Evolutionary conservation across 140 eudicot species (phyloP).

Genomic region (Cichorium intybus): DNA sequence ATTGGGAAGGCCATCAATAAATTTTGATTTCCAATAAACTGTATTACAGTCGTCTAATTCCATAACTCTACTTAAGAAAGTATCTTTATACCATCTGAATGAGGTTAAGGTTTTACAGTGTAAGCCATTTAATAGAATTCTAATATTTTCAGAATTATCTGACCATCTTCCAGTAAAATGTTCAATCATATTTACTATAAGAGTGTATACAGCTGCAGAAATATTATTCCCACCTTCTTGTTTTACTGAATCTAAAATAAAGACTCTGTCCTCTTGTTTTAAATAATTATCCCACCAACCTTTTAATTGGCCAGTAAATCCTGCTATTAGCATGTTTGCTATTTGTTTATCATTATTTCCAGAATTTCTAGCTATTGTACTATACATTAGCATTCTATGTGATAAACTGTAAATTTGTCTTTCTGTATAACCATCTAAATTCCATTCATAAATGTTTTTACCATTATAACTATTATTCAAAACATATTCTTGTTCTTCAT

Average conservation of each 20-base stretch:
- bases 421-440: too few species aligned
- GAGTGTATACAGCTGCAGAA: neutral
- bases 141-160: too few species aligned
- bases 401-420: neutral
- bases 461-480: too few species aligned
- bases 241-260: neutral
- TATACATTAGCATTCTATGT: neutral
- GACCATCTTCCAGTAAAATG: too few species aligned
- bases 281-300: too few species aligned
- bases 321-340: too few species aligned
- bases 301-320: neutral
- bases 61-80: neutral
- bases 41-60: neutral
- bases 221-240: neutral
- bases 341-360: neutral
- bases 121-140: neutral
- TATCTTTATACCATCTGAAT: neutral
- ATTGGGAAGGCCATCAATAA: too few species aligned
- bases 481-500: too few species aligned
- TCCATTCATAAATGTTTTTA: too few species aligned
- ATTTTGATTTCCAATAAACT: neutral
- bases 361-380: neutral
- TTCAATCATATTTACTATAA: neutral
- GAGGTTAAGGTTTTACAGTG: neutral
- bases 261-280: too few species aligned